phyloP scores from a whole-genome alignment of 2,329 filamentous ascomycete species.

The Talaromyces sp. region DNA sequence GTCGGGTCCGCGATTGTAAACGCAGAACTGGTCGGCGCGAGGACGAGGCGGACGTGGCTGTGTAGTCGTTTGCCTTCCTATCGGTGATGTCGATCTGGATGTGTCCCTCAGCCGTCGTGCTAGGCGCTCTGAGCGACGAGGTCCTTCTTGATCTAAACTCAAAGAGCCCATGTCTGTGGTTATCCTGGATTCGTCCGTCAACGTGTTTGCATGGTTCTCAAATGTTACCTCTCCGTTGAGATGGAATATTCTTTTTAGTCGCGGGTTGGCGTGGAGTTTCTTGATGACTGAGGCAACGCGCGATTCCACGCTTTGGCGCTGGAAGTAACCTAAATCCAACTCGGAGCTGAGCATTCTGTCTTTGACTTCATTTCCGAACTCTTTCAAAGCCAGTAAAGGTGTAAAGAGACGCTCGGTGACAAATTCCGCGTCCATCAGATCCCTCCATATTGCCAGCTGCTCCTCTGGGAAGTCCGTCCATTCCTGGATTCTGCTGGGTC shows the following conservation, averaged over 20 bases:
- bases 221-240: background rate
- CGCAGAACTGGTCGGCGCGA: conserved; percentile 34
- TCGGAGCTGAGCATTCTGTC: background rate
- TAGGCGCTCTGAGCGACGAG: conserved; percentile 19
- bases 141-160: conserved; percentile 11
- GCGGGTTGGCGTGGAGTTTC: background rate
- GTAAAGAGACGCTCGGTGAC: background rate
- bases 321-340: background rate
- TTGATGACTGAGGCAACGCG: background rate
- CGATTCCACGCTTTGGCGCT: background rate
- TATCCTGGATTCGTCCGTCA: conserved; percentile 5
- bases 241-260: background rate
- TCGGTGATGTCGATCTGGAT: background rate
- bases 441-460: background rate
- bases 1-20: conserved; percentile 1
- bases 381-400: background rate
- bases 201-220: background rate
- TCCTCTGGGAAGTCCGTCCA: conserved; percentile 20
- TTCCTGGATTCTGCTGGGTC: conserved; percentile 19
- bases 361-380: background rate
- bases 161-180: conserved; percentile 13
- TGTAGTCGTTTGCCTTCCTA: background rate
- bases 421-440: background rate
- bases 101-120: background rate
- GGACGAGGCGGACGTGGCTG: conserved; percentile 21